A percentile compares a stretch with the other conserved stretches of the same genome.
Evolutionary conservation across 2,329 filamentous ascomycete species (phyloP).

Genomic region (Scedosporium aurantiacum): DNA sequence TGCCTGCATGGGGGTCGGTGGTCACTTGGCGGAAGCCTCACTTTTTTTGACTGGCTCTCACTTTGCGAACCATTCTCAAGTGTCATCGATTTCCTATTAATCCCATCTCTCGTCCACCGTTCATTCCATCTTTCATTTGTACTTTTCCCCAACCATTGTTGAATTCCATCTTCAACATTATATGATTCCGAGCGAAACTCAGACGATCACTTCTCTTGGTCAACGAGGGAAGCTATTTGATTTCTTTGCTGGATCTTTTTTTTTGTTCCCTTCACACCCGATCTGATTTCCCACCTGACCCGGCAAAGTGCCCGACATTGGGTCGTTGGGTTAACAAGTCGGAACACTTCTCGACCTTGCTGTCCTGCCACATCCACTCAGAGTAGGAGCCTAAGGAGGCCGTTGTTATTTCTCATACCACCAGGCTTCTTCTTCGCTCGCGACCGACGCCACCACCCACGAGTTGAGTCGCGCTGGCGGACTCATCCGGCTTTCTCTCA

Average conservation of each 20-base stretch:
- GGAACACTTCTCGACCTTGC: background rate
- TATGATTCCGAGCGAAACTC: background rate
- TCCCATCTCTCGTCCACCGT: background rate
- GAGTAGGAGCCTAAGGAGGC: background rate
- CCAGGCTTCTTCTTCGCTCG: background rate
- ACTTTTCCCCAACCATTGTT: background rate
- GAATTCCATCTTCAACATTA: background rate
- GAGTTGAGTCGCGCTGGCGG: background rate
- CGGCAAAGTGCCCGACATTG: background rate
- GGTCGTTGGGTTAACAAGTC: background rate
- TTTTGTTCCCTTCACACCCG: background rate
- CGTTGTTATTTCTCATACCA: background rate
- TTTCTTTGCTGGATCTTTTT: background rate
- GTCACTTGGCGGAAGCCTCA: constrained; percentile 7
- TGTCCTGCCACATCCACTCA: background rate
- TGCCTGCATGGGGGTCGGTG: constrained; percentile 2
- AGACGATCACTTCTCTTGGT: background rate
- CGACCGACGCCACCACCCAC: background rate
- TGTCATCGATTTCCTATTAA: constrained; percentile 2
- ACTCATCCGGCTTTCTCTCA: background rate
- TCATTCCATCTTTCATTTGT: background rate
- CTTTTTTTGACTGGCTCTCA: constrained; percentile 6
- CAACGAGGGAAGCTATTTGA: background rate
- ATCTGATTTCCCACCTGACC: background rate
- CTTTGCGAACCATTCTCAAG: background rate